Evolutionary conservation across 345 rosid genomes (phyloP), one percentile per base, ranked within the genome.

Genomic region (Eucalyptus polyanthemos): DNA sequence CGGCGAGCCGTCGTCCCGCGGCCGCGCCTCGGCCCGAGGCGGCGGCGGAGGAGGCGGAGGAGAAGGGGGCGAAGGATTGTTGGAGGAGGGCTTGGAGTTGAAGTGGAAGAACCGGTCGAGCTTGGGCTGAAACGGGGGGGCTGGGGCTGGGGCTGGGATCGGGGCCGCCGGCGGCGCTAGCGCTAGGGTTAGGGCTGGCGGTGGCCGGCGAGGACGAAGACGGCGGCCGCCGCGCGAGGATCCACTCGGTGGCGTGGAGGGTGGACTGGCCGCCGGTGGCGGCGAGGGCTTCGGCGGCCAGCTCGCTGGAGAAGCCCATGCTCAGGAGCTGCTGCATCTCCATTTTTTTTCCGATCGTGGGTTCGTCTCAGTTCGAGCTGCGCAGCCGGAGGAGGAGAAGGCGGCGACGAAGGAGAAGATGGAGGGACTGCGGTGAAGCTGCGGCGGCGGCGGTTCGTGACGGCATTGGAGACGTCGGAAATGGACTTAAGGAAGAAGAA

Each of bases 251-350:
- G 91, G 97, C 96, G 89, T 92, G 89, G 86, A 92, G 89, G 58
- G 93, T 92, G 87, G 96, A 95, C 44, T 91, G 92, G 53, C 97
- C 97, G 15, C 97, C 96, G 88, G 96, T 95, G 51, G 95, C 95
- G 3, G 94, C 94, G 44, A 95, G 91, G 19, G 96, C 97, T 86
- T 95, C 90, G 69, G 93, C 92, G 21, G 96, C 96, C 86, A 93
- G 88, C 86, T 95, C 97, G 37, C 45, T 44, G 17, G 96, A 85
- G 89, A 95, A 95, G 14, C 96, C 96, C 96, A 95, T 95, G 89
- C 94, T 91, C 14, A 92, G 53, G 44, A 95, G 95, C 91, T 95
- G 95, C 90, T 95, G 93, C 96, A 95, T 92, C 90, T 93, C 95
- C 94, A 89, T 89, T 45, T 62, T 67, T 67, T 69, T 37, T 40